These are phyloP conservation scores for Astragalus glycyphyllos DNA, from an alignment of 306 rosid genomes.

Conservation along the genomic window DNA sequence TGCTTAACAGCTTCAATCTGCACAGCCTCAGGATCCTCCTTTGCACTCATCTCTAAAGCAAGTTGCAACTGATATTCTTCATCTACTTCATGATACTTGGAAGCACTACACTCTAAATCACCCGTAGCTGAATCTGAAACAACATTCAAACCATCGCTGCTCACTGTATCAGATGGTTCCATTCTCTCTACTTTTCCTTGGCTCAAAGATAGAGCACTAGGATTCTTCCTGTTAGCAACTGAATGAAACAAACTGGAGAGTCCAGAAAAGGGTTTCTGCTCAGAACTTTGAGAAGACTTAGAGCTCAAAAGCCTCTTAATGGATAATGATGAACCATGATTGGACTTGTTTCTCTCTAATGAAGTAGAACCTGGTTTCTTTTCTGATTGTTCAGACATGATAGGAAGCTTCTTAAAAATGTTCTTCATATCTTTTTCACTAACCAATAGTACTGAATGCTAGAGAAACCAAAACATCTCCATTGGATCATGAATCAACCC, in stretches of 20 bases:
- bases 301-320: slow-evolving; percentile 57
- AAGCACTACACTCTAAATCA: slow-evolving; percentile 70
- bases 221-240: slow-evolving; percentile 64
- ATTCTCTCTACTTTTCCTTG: slow-evolving; percentile 53
- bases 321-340: slow-evolving; percentile 59
- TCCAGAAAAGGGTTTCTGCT: slow-evolving; percentile 70
- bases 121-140: slow-evolving; percentile 59
- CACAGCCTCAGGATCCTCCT: slow-evolving; percentile 98
- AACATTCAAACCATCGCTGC: slow-evolving; percentile 63
- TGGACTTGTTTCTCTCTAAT: slow-evolving; percentile 62
- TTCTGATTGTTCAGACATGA: slow-evolving; percentile 72
- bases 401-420: slow-evolving; percentile 87
- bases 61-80: slow-evolving; percentile 93
- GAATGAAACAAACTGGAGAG: slow-evolving; percentile 79
- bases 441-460: slow-evolving; percentile 48
- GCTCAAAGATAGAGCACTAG: slow-evolving; percentile 59
- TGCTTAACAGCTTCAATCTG: slow-evolving; percentile 98
- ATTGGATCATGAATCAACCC: slow-evolving; percentile 71
- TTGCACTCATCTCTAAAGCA: slow-evolving; percentile 93
- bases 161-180: slow-evolving; percentile 64
- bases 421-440: slow-evolving; percentile 76
- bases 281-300: slow-evolving; percentile 58
- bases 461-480: slow-evolving; percentile 67
- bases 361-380: slow-evolving; percentile 71
- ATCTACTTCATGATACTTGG: slow-evolving; percentile 85